A percentile compares a stretch with the other conserved stretches of the same genome.
These are phyloP conservation scores for Tirmania nivea DNA, from an alignment of 495 filamentous ascomycete species.

Conservation along the genomic window DNA sequence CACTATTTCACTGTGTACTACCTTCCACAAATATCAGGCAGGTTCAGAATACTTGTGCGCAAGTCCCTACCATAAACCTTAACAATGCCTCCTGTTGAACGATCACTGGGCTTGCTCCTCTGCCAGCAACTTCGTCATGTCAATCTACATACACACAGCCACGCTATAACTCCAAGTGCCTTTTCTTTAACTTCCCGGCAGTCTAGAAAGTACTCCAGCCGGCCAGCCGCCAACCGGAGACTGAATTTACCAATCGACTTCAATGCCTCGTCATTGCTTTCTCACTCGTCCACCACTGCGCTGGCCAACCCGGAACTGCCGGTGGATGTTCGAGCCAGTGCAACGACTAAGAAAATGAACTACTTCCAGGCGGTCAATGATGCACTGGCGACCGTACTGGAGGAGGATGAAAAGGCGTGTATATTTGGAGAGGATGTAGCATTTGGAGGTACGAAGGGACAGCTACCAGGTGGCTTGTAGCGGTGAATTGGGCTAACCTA, in stretches of 20 bases:
- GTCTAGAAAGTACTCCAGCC: not conserved
- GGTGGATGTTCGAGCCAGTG: conserved; percentile 38
- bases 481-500: no score
- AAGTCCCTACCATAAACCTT: no score
- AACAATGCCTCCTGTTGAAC: no score
- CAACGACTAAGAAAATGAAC: conserved; percentile 64
- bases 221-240: conserved; percentile 5
- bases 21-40: no score
- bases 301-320: conserved; percentile 45
- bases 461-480: no score
- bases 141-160: no score
- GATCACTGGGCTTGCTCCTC: no score
- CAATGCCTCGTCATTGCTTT: conserved; percentile 54
- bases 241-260: conserved; percentile 84
- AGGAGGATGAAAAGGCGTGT: conserved; percentile 61
- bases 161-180: no score
- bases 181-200: not conserved
- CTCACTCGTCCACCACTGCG: conserved; percentile 50
- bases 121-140: no score
- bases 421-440: conserved; percentile 94
- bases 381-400: conserved; percentile 61
- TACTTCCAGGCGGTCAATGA: conserved; percentile 84
- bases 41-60: no score
- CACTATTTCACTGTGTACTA: no score
- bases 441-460: conserved; percentile 63